Conservation (phyloP, 2,329 filamentous ascomycete species). For the Cryphonectria japonica region DNA sequence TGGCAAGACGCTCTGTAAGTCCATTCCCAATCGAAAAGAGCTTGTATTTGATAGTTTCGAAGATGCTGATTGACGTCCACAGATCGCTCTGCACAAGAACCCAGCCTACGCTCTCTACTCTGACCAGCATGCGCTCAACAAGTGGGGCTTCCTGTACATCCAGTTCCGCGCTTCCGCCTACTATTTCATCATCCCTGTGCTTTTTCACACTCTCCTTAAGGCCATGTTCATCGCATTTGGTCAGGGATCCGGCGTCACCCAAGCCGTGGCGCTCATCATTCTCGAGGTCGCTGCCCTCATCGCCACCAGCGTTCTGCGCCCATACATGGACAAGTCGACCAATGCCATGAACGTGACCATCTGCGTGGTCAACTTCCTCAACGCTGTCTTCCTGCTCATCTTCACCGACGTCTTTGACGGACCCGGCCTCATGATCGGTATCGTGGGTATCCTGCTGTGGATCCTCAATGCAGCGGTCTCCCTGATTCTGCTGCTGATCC, state of each 20-base stretch:
- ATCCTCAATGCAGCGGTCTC: constrained; percentile 79
- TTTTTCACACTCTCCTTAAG: constrained; percentile 76
- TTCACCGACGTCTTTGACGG: constrained; percentile 83
- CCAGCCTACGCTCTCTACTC: constrained; percentile 90
- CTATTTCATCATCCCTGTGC: constrained; percentile 80
- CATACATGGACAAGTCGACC: constrained; percentile 96
- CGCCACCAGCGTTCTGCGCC: constrained; percentile 72
- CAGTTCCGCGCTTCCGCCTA: constrained; percentile 88
- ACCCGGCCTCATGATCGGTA: constrained; percentile 76
- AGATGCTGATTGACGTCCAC: constrained; percentile 7
- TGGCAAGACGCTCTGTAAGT: constrained; percentile 72
- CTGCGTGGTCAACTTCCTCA: constrained; percentile 79
- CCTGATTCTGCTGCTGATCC: constrained; percentile 75
- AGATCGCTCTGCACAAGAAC: constrained; percentile 80
- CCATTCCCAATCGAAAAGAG: not conserved
- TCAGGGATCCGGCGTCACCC: constrained; percentile 67
- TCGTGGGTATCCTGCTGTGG: constrained; percentile 84
- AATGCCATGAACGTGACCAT: constrained; percentile 90
- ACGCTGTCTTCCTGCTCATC: constrained; percentile 77
- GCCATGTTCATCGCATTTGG: constrained; percentile 79
- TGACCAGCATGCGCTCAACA: constrained; percentile 81
- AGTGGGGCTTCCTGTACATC: constrained; percentile 91
- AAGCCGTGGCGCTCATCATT: constrained; percentile 76
- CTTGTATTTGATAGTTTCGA: not conserved
- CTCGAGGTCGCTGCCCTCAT: constrained; percentile 76